Evolutionary conservation across 2,329 filamentous ascomycete species (phyloP).

Genomic region (Pseudonectria foliicola): DNA sequence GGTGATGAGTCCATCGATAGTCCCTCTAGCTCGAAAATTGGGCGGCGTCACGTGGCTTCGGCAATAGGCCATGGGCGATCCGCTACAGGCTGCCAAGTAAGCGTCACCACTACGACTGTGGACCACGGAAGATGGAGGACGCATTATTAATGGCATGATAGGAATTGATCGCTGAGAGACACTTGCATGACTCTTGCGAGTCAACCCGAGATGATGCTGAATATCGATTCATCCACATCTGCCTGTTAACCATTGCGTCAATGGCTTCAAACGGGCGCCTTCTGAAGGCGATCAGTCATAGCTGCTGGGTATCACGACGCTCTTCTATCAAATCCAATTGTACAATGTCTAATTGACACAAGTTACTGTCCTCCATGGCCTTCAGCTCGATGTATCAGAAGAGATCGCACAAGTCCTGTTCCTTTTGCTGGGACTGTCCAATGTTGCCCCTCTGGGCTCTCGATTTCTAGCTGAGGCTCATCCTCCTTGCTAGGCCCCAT

Average conservation of each 20-base stretch:
- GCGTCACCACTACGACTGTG: no score
- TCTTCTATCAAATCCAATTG: no score
- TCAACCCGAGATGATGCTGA: no score
- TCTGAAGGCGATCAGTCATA: no score
- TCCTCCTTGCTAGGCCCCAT: slow-evolving; percentile 24
- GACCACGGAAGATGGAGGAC: no score
- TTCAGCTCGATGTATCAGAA: slow-evolving; percentile 21
- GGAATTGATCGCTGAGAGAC: no score
- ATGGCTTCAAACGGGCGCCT: no score
- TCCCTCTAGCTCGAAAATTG: slow-evolving; percentile 24
- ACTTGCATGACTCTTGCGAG: no score
- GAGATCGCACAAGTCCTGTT: slow-evolving; percentile 40
- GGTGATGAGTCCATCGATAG: slow-evolving; percentile 18
- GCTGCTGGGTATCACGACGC: no score
- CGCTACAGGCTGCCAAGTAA: slow-evolving; percentile 2
- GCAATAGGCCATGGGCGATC: slow-evolving; percentile 9
- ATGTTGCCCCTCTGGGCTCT: slow-evolving; percentile 2
- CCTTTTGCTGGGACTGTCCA: slow-evolving; percentile 35
- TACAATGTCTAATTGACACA: not conserved
- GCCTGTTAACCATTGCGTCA: no score
- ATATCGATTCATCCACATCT: no score
- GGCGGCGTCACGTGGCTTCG: slow-evolving; percentile 23
- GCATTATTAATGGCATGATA: no score
- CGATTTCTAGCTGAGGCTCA: slow-evolving; percentile 16
- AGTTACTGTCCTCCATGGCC: not conserved